A percentile compares a stretch with the other conserved stretches of the same genome.
Evolutionary conservation across 1,284 basidiomycete genomes (phyloP).

Genomic region (Leccinum variabile): DNA sequence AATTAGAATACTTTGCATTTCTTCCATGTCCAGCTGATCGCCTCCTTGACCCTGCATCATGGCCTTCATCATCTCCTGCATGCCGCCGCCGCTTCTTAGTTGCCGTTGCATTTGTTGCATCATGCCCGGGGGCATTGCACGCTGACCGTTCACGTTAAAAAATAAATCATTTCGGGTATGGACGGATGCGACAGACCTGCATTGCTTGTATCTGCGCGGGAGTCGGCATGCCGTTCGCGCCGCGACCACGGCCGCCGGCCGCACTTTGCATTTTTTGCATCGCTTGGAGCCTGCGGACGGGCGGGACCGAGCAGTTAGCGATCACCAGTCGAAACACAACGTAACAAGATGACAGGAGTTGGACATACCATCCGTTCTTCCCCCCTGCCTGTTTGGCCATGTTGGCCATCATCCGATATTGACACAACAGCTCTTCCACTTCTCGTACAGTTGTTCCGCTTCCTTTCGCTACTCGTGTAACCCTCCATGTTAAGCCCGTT

Average conservation of each 20-base stretch:
- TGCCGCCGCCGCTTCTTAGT: slow-evolving; percentile 80
- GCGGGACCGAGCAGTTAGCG: slow-evolving; percentile 1
- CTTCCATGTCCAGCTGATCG: slow-evolving; percentile 80
- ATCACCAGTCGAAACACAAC: slow-evolving; percentile 6
- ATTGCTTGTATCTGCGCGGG: slow-evolving; percentile 92
- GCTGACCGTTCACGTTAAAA: slow-evolving; percentile 43
- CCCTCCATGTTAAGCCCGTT: slow-evolving; percentile 80
- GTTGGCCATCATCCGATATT: slow-evolving; percentile 96
- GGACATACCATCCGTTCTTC: slow-evolving; percentile 83
- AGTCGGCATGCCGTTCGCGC: slow-evolving; percentile 83
- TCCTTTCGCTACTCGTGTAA: slow-evolving; percentile 87
- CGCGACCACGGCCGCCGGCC: slow-evolving; percentile 81
- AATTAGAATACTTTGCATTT: slow-evolving; percentile 72
- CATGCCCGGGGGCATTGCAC: slow-evolving; percentile 88
- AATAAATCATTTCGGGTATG: slow-evolving; percentile 1
- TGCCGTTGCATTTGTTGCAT: slow-evolving; percentile 83
- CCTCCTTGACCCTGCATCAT: slow-evolving; percentile 92
- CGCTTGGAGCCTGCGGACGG: slow-evolving; percentile 63
- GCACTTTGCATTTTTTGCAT: slow-evolving; percentile 91
- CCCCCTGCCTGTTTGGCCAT: slow-evolving; percentile 98
- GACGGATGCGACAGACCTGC: slow-evolving; percentile 55
- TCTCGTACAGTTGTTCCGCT: slow-evolving; percentile 97
- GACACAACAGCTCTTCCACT: slow-evolving; percentile 93
- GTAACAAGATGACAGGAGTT: not conserved
- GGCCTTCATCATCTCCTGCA: slow-evolving; percentile 94